Evolutionary conservation across 2,329 filamentous ascomycete species (phyloP), one percentile per base, ranked within the genome.

Genomic region (Tympanopsis confertula): DNA sequence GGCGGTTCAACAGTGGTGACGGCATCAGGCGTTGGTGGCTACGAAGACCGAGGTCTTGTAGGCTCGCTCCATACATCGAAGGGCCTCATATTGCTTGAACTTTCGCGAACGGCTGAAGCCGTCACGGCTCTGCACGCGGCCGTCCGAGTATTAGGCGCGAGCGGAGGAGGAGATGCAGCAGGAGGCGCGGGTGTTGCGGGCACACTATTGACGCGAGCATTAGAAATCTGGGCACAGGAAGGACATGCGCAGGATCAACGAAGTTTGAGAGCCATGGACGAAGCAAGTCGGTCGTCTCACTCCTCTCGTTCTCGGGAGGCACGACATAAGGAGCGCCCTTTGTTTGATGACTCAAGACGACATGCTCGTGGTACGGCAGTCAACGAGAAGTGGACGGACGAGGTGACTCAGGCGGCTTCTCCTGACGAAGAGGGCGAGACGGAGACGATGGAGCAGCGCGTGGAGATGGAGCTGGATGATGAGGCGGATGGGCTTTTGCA

Each of bases 111-210:
- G 2, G 69, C 69, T 52, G 72, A 79, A 2, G 76, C 77, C 4
- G 68, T 78, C 3, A 66, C 71, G 5, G 63, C 68, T 7, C 55
- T 81, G 5, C 77, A 81, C 43, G 74, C 80, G 48, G 30, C 63
- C 5, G 63, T 66, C n/a, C 56, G 63, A 19, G 59, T 66, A 2
- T 44, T 66, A 4, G 59, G 59, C 3, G 55, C 58, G 1, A 62
- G 56, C 36, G 63, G 63, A 4, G 62, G 62, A 3, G 30, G 30
- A 15, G 63, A 66, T 45, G 59, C 58, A 20, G 61, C 63, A 4
- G 62, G 61, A 4, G 63, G 63, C 37, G 63, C 63, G 3, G 63
- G 63, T 2, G 56, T 65, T 35, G 63, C 63, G 3, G 62, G 61
- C 10, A 64, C 62, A 1, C 50, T 66, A 12, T 52, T 66, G 4